phyloP scores from a whole-genome alignment of 1,284 basidiomycete species.

The Microbotryomycetes sp. region DNA sequence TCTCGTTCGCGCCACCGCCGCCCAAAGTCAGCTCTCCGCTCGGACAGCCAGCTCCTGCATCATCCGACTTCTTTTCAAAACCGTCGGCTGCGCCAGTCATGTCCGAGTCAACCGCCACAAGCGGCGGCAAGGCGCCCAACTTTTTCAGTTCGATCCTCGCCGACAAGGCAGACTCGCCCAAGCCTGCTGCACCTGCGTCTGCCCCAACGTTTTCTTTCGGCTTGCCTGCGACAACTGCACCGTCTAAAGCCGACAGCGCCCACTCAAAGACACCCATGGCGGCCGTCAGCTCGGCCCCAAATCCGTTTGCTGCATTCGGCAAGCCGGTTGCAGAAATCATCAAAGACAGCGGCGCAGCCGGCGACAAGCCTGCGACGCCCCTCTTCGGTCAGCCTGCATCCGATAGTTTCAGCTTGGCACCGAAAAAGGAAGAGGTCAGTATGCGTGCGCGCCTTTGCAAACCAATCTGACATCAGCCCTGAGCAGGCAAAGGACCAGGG shows the following conservation, averaged over 20 bases:
- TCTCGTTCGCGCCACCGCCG: background rate
- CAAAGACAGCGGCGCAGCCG: background rate
- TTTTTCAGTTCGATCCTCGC: slow-evolving; percentile 23
- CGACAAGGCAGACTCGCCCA: background rate
- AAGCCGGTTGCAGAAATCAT: slow-evolving; percentile 23
- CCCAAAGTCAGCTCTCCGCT: background rate
- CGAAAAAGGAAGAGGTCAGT: background rate
- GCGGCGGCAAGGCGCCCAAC: slow-evolving; percentile 13
- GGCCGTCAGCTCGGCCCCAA: slow-evolving; percentile 2
- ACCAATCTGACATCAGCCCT: too few species aligned
- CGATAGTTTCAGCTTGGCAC: background rate
- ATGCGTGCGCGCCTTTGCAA: too few species aligned
- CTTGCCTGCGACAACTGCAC: background rate
- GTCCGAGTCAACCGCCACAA: background rate
- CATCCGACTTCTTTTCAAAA: slow-evolving; percentile 18
- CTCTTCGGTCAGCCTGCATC: too few species aligned
- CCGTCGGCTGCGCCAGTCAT: background rate
- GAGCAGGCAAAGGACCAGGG: too few species aligned
- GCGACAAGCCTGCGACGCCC: too few species aligned
- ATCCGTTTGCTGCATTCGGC: slow-evolving; percentile 29
- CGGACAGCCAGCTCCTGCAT: background rate
- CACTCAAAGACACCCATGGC: background rate
- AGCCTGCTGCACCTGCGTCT: background rate
- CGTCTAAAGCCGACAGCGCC: slow-evolving; percentile 5
- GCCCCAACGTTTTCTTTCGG: slow-evolving; percentile 14